Percentiles rank a stretch among this genome's conserved stretches.
Evolutionary conservation across 1,139 yeast species (phyloP).

Genomic region (Sugiyamaella sp.): DNA sequence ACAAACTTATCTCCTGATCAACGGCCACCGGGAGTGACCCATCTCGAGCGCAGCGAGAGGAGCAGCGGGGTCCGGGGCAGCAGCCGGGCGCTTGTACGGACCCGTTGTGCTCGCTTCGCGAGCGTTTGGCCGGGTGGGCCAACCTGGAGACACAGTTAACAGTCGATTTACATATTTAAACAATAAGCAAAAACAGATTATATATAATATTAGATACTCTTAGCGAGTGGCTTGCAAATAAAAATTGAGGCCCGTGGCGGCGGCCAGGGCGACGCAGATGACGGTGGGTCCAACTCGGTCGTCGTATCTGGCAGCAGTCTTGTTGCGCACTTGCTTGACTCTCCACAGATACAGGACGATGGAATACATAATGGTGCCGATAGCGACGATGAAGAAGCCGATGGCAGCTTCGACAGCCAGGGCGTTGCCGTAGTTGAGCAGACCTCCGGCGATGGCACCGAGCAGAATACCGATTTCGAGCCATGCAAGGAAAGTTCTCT

Average conservation of each 20-base stretch:
- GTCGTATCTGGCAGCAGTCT: slow-evolving; percentile 81
- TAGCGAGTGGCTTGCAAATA: slow-evolving; percentile 34
- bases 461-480: slow-evolving; percentile 91
- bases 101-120: too few relatives aligned
- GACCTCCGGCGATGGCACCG: slow-evolving; percentile 93
- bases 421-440: slow-evolving; percentile 86
- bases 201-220: not conserved
- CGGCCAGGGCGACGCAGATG: slow-evolving; percentile 72
- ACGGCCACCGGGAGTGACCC: not conserved
- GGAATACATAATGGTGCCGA: slow-evolving; percentile 73
- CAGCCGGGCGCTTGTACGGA: too few relatives aligned
- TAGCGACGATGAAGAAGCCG: slow-evolving; percentile 85
- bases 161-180: slow-evolving; percentile 6
- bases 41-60: not conserved
- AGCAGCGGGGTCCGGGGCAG: not conserved
- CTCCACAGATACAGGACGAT: slow-evolving; percentile 78
- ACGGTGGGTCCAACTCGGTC: slow-evolving; percentile 87
- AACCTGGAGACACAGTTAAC: too few relatives aligned
- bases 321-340: slow-evolving; percentile 77
- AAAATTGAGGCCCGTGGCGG: slow-evolving; percentile 74
- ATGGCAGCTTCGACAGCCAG: slow-evolving; percentile 79
- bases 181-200: slow-evolving; percentile 1
- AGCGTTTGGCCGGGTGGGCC: too few relatives aligned
- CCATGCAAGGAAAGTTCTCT: slow-evolving; percentile 97
- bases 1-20: not conserved